Evolutionary conservation across 1,284 basidiomycete species (phyloP), one percentile per base, ranked within the genome.

Genomic region (Tilletia walkeri): DNA sequence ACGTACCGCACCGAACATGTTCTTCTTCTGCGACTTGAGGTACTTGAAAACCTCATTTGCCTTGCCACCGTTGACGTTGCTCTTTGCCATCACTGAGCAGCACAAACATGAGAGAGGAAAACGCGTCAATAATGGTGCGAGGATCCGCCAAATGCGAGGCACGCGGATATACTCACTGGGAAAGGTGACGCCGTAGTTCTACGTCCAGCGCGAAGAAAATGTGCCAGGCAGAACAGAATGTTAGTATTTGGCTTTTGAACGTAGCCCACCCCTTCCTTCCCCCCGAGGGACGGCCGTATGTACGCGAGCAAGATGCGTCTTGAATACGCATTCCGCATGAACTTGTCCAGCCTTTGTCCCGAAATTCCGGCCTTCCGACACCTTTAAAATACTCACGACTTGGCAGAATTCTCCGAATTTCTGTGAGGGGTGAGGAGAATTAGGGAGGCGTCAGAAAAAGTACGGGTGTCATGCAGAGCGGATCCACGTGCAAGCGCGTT

Each of bases 11-110:
- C 92, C 91, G 63, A 93, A 83, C 53, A 92, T 77, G 7, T 91
- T 91, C 2, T 89, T 75, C 85, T 92, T 91, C 85, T 92, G 86
- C 61, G 86, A 85, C 87, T 95, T 95, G 79, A 95, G 88, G 88
- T 89, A 95, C 72, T 91, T 88, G 86, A 89, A 95, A 7, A 93
- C 91, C 79, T 91, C 88, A 84, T 92, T 93, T 77, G 87, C 85
- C 75, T 86, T 82, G 79, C 90, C 88, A 12, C 94, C 93, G 83
- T 95, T 96, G 69, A 95, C 94, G 68, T 95, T 91, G 80, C 79
- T 86, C 85, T 78, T 86, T 71, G 79, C 76, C 81, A 83, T 82
- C 68, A 83, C 59, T 63, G 59, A 16, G 2, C 14, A 20, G 34
- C 24, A 30, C 24, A 30, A 30, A 2, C 24, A 30, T 30, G 36